Percentiles rank a stretch among this genome's conserved stretches.
Conservation (phyloP, 306 rosid genomes). For the cucumber (Cucumis sativus) region DNA sequence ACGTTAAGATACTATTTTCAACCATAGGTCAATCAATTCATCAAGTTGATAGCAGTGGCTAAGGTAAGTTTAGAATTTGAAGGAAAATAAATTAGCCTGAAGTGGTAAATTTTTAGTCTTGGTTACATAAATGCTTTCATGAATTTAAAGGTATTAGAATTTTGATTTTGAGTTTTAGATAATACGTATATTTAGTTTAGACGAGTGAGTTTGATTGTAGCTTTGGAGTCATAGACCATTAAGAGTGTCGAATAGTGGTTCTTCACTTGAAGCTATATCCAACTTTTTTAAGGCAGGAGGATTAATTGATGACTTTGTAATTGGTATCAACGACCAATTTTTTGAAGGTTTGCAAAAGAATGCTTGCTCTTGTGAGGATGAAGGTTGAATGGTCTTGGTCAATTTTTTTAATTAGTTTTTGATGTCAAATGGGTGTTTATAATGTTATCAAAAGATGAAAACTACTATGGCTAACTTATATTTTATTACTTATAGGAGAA, state of each 20-base stretch:
- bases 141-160: neutral
- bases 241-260: neutral
- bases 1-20: neutral
- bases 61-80: neutral
- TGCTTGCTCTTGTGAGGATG: neutral
- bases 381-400: neutral
- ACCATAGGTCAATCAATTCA: neutral
- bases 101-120: neutral
- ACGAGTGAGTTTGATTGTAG: neutral
- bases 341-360: neutral
- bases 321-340: neutral
- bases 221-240: neutral
- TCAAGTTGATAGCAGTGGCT: neutral
- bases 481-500: conserved; percentile 6
- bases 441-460: neutral
- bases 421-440: neutral
- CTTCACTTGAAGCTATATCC: neutral
- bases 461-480: neutral
- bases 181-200: too few species aligned
- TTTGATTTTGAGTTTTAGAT: neutral
- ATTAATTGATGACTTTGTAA: neutral
- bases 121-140: neutral
- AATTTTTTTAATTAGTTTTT: neutral
- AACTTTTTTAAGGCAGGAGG: neutral
- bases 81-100: neutral